These are phyloP conservation scores for Apophysomyces ossiformis DNA, from an alignment of 371 early-diverging fungal species.

Conservation along the genomic window DNA sequence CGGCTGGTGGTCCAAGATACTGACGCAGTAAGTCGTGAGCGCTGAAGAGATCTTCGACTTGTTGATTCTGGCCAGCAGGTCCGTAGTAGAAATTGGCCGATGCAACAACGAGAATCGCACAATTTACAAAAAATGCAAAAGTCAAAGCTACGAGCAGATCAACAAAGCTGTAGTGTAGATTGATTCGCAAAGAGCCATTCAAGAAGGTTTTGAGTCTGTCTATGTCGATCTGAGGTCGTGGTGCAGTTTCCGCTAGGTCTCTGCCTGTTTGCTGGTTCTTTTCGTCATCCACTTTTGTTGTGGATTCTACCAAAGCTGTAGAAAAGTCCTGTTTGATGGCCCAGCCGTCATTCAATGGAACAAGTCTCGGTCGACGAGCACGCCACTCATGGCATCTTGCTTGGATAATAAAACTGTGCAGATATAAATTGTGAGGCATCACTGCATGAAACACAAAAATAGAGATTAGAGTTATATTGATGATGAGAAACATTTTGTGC, in stretches of 20 bases:
- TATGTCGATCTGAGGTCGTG: slow-evolving; percentile 20
- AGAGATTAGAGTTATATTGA: no score
- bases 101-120: slow-evolving; percentile 81
- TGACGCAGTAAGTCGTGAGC: slow-evolving; percentile 65
- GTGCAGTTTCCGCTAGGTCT: slow-evolving; percentile 1
- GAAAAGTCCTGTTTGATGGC: slow-evolving; percentile 8
- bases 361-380: slow-evolving; percentile 28
- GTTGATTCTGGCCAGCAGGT: slow-evolving; percentile 31
- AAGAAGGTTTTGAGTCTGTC: slow-evolving; percentile 25
- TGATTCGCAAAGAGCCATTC: slow-evolving; percentile 18
- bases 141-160: slow-evolving; percentile 75
- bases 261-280: slow-evolving; percentile 13
- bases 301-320: slow-evolving; percentile 1
- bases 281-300: slow-evolving; percentile 12
- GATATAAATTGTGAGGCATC: slow-evolving; percentile 79
- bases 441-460: slow-evolving; percentile 29
- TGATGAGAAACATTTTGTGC: slow-evolving; percentile 12
- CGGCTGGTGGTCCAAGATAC: slow-evolving; percentile 70
- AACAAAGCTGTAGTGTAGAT: slow-evolving; percentile 48
- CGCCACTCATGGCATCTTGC: slow-evolving; percentile 51
- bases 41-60: slow-evolving; percentile 61
- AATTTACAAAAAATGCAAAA: slow-evolving; percentile 80
- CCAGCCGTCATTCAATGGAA: slow-evolving; percentile 19
- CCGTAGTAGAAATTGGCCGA: slow-evolving; percentile 76
- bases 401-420: slow-evolving; percentile 77